Evolutionary conservation across 2,329 filamentous ascomycete genomes (phyloP), one percentile per base, ranked within the genome.

Genomic region (Aspergillus aculeatus): DNA sequence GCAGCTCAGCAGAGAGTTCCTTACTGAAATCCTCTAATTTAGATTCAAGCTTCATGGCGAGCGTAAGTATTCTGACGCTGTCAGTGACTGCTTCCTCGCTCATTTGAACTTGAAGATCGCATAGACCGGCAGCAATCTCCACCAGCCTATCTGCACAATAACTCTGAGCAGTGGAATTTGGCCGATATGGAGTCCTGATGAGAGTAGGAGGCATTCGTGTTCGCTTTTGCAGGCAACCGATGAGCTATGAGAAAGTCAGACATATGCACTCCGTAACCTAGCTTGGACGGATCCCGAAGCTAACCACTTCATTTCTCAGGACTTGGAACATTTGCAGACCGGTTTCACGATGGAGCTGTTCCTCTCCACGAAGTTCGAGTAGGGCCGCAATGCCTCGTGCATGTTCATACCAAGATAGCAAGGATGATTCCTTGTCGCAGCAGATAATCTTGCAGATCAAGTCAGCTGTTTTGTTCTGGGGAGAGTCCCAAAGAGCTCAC

Each of bases 371-470:
- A 14, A 55, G 53, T 55, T 55, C 53, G 21, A 55, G 53, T 4
- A 55, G 11, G 19, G 53, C 19, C 19, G 53, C 53, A 16, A 55
- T 24, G n/a, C 53, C 53, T 41, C 47, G 41, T 5, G 53, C 31
- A 47, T 55, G 53, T 16, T 55, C 41, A 31, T 35, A 23, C 53
- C 53, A 55, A 19, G 53, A 48, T 23, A 35, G n/a, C 44, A 55
- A 21, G 29, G 41, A 47, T 10, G 47, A 41, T 4, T 55, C 16
- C n/a, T 31, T 47, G 4, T 55, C 41, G 23, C 53, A 55, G 29
- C 26, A 44, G 26, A 55, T 32, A 23, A 55, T 55, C 53, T 55
- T 19, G 11, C 9, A 11, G 23, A 23, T 9, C 14, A 19, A 55
- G 41, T 31, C 16, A 31, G 41, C 16, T 3, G 16, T 16, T 35